phyloP scores from a whole-genome alignment of 805 yeast species.

The Tetrapisispora pingtungensis region DNA sequence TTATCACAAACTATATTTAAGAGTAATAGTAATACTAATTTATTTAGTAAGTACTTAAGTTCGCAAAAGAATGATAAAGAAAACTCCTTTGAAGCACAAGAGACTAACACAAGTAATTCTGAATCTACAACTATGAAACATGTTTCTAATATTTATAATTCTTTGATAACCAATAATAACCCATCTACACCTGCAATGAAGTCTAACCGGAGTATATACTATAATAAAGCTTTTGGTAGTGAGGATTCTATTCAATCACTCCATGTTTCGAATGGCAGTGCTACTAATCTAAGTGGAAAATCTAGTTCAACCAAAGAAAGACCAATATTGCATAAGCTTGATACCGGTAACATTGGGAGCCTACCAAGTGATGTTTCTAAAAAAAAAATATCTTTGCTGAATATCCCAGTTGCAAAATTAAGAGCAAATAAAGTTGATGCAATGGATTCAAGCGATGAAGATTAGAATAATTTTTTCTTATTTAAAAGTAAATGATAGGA shows the following conservation, averaged over 20 bases:
- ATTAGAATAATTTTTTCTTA: background rate
- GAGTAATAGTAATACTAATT: conserved; percentile 5
- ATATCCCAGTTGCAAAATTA: conserved; percentile 23
- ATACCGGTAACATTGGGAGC: background rate
- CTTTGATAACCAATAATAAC: background rate
- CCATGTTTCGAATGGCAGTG: background rate
- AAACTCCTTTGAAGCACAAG: background rate
- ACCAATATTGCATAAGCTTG: background rate
- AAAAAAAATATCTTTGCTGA: conserved; percentile 18
- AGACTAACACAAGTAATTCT: background rate
- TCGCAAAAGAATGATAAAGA: conserved; percentile 3
- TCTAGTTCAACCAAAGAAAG: background rate
- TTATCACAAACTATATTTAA: background rate
- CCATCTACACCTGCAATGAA: background rate
- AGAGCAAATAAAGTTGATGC: conserved; percentile 10
- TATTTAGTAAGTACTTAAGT: conserved; percentile 6
- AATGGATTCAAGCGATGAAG: background rate
- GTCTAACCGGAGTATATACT: conserved; percentile 4
- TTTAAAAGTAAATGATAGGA: no score
- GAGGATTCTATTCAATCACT: conserved; percentile 4
- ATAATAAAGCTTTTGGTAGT: conserved; percentile 9
- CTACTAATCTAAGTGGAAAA: background rate
- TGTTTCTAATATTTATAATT: background rate
- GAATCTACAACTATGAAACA: background rate
- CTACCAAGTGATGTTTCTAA: conserved; percentile 3